Percentiles rank a stretch among this genome's conserved stretches.
These are phyloP conservation scores for Cubamyces lactineus DNA, from an alignment of 768 basidiomycete genomes.

Conservation along the genomic window DNA sequence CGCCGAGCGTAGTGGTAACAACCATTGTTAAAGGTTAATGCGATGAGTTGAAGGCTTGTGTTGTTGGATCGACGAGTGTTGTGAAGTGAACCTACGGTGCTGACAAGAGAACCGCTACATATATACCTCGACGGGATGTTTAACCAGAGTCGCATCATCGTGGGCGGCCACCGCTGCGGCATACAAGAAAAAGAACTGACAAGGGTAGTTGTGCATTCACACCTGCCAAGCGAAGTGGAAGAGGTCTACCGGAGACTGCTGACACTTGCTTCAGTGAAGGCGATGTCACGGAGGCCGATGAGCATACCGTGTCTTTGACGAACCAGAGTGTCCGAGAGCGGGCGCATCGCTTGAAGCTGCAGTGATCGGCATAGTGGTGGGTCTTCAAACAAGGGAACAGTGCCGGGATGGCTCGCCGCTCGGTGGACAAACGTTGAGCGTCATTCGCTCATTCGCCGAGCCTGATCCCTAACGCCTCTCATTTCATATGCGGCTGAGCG, in stretches of 20 bases:
- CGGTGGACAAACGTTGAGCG: too few species aligned
- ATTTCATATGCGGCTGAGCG: too few species aligned
- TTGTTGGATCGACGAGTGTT: background rate
- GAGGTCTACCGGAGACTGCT: background rate
- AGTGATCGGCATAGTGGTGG: too few species aligned
- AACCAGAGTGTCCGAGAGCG: too few species aligned
- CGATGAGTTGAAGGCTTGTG: too few species aligned
- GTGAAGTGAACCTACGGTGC: background rate
- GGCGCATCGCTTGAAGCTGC: too few species aligned
- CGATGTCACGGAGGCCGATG: background rate
- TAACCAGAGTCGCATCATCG: background rate
- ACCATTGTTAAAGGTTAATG: background rate
- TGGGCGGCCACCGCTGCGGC: background rate
- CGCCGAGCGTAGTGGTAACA: conserved; percentile 37
- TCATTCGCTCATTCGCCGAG: too few species aligned
- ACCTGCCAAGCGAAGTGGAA: background rate
- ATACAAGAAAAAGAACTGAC: background rate
- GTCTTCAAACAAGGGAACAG: too few species aligned
- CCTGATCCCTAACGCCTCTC: too few species aligned
- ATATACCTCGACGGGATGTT: background rate
- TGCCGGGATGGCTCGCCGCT: too few species aligned
- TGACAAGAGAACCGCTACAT: background rate
- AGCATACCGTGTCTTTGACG: too few species aligned
- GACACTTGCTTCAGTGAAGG: background rate
- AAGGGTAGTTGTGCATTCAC: background rate